Evolutionary conservation across 2,329 filamentous ascomycete species (phyloP), one percentile per base, ranked within the genome.

Genomic region (Helminthosporium solani): DNA sequence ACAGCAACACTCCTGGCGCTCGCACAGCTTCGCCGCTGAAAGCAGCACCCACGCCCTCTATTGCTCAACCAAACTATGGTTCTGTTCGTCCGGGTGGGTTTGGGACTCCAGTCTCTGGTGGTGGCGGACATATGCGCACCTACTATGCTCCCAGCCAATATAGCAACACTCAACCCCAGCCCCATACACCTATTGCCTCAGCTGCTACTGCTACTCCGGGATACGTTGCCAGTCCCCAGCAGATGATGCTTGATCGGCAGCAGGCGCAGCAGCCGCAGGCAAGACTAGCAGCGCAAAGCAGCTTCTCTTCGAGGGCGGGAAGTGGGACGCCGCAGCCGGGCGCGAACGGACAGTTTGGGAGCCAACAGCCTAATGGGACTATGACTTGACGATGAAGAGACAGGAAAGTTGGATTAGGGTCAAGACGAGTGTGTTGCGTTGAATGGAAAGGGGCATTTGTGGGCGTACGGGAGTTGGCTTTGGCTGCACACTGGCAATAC

Each of bases 21-120:
- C 67, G 63, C 31, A 69, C 60, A 23, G 63, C 44, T 1, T 70
- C 67, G n/a, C 68, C 68, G 3, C 56, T 71, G n/a, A 71, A 71
- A 43, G 51, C 53, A 11, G 58, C 47, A n/a, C 56, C 58, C 14
- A 33, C 51, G 8, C 30, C 44, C 11, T 27, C 48, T 6, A 31
- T 43, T 20, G 46, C 55, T 18, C 60, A 60, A n/a, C 45, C 61
- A n/a, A 53, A 39, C 18, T 67, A 64, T 36, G 56, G 54, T 7
- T 46, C 65, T 27, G 61, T 65, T 9, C 54, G 64, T 30, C 45
- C 56, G 5, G 23, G 35, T 38, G 35, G 35, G 1, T 70, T 63
- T 39, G 56, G 57, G 8, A 59, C 66, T 2, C 54, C 66, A 8
- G 56, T 55, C 7, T 47, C 57, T 14, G 58, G 58, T 27, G 60